Base-by-base conservation (phyloP, 352 stramenopile species). In the Blastocystis sp. region DNA sequence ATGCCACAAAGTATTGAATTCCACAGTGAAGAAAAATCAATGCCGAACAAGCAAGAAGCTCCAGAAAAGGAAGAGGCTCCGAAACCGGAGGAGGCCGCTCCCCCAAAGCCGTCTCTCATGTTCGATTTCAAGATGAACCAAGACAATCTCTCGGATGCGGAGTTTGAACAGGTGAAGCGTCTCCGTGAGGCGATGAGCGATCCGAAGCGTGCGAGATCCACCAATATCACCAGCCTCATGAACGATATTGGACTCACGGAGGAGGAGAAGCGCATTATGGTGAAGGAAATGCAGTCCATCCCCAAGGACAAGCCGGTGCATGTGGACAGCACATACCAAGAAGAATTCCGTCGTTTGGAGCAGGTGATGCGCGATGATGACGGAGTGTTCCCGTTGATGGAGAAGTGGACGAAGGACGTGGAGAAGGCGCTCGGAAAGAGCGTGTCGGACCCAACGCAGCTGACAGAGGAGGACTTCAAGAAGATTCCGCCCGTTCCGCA, bases 201-300 rank as follows among this genome's bases (percentile, higher is more conserved):
- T 50, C 74, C 74, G 31, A 26, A 31, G 3, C 19, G 16, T 37
- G 2, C 45, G 6, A 85, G 70, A 50, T 19, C 31, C 12, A 66
- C 26, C 26, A 37, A 39, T 50, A 16, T 37, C 2, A 29, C 65
- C 4, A 10, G 16, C 10, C 55, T 85, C 12, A 59, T 70, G 9
- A 66, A 69, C 19, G 50, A 62, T 19, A 85, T 85, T 3, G 60
- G 60, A 45, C 61, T 85, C 6, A 85, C 74, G 26, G 50, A 62
- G 29, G 50, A 62, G 50, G 74, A 85, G 31, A 51, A 63, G 12
- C 29, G 70, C 24, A 29, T 85, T 35, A 85, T 85, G 3, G 61
- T 59, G 19, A 50, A 31, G 16, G 74, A 85, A 29, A 37, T 85
- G 16, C 21, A 31, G 3, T n/a, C 39, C 2, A 29, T 50, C 24